These are phyloP conservation scores for Huntiella decipiens DNA, from an alignment of 2,329 filamentous ascomycete genomes.

Conservation along the genomic window DNA sequence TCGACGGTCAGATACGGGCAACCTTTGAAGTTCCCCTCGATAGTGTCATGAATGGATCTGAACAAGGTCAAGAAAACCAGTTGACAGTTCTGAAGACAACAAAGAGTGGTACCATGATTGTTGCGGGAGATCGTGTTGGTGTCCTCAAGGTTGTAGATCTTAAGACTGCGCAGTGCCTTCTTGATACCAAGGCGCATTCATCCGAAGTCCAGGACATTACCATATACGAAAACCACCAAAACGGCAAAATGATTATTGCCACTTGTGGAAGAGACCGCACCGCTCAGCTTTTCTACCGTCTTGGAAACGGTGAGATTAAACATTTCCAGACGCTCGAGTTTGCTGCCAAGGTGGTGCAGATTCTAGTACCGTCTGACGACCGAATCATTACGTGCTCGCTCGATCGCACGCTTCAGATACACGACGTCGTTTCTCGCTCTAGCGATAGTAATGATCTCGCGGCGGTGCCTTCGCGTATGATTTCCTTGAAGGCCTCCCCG, in stretches of 20 bases:
- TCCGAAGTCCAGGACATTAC: slow-evolving; percentile 70
- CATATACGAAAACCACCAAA: slow-evolving; percentile 37
- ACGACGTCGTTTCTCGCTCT: slow-evolving; percentile 57
- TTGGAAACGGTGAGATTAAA: slow-evolving; percentile 36
- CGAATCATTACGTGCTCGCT: slow-evolving; percentile 70
- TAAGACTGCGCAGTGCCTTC: slow-evolving; percentile 38
- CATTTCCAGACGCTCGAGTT: slow-evolving; percentile 90
- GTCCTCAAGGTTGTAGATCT: slow-evolving; percentile 53
- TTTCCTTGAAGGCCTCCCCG: slow-evolving; percentile 72
- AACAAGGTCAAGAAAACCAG: slow-evolving; percentile 37
- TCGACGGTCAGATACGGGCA: slow-evolving; percentile 47
- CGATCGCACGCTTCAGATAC: slow-evolving; percentile 70
- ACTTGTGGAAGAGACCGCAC: slow-evolving; percentile 77
- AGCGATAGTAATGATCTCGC: slow-evolving; percentile 46
- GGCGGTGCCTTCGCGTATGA: slow-evolving; percentile 56
- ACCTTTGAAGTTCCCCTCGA: slow-evolving; percentile 53
- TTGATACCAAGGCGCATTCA: slow-evolving; percentile 69
- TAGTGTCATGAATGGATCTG: slow-evolving; percentile 29
- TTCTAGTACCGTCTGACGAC: slow-evolving; percentile 54
- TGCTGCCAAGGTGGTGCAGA: slow-evolving; percentile 61
- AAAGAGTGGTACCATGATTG: slow-evolving; percentile 42
- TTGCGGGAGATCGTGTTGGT: slow-evolving; percentile 78
- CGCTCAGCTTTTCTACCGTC: slow-evolving; percentile 65
- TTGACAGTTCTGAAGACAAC: slow-evolving; percentile 41
- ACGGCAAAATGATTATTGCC: slow-evolving; percentile 48